Evolutionary conservation across 225 moss, liverwort and hornwort genomes (phyloP), one percentile per base, ranked within the genome.

Genomic region (Marchantia polymorpha): DNA sequence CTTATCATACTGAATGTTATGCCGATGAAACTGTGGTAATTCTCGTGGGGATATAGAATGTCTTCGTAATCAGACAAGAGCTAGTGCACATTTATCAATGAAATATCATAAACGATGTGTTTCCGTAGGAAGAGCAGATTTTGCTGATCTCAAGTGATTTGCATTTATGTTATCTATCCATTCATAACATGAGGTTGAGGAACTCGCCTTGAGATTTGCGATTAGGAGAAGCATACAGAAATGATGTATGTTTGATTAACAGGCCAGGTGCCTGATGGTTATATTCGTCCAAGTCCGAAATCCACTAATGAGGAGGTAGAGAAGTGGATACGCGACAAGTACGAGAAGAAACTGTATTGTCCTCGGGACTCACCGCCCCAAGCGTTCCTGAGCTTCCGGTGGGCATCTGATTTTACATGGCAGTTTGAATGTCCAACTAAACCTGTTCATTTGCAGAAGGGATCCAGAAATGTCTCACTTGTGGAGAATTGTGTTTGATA

Each of bases 281-380:
- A 85, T 22, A 63, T 74, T 64, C 90, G 89, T 30, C 91, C 93
- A 55, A 89, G 71, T 55, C 83, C 83, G 8, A 89, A 91, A 53
- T 93, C 90, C 79, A 85, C 87, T 49, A 76, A 88, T 77, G 85
- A 76, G 20, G 79, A 83, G 73, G 89, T 87, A 19, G 91, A 91
- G 78, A 88, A 90, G 47, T 93, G 91, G 91, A 93, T 93, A 22
- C 87, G 89, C 8, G 85, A 91, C 68, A 93, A 93, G 74, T 93
- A 93, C 12, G 90, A 93, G 74, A 87, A 78, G 72, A 91, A 85
- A 70, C 81, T 90, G 14, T 93, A 85, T 15, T 89, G 91, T 72
- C 81, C 83, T 77, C 22, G 49, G n/a, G 78, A 71, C 60, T 78
- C 23, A 75, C 69, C 86, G 30, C 89, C 90, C 93, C 91, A 3